A percentile compares a stretch with the other conserved stretches of the same genome.
Evolutionary conservation across 148 eudicot genomes (phyloP).

Genomic region (Nepenthes gracilis): DNA sequence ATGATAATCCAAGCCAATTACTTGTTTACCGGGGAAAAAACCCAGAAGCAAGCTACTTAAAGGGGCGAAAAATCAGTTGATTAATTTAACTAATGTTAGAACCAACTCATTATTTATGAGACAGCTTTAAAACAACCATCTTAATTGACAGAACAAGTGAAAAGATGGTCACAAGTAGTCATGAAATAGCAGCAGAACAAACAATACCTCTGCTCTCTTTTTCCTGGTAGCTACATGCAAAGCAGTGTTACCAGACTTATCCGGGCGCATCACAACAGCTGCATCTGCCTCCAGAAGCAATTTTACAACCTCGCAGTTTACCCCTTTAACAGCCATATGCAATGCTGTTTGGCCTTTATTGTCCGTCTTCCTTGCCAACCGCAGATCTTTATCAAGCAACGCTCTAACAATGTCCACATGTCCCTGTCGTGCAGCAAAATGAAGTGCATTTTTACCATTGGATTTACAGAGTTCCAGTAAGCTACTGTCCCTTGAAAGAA

Average conservation of each 20-base stretch:
- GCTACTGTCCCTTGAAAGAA: conserved; percentile 58
- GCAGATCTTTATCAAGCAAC: conserved; percentile 55
- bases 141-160: neutral
- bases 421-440: conserved; percentile 76
- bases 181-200: neutral
- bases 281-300: conserved; percentile 73
- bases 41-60: no score
- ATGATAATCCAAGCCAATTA: no score
- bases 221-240: conserved; percentile 82
- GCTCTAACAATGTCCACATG: conserved; percentile 70
- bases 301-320: conserved; percentile 61
- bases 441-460: conserved; percentile 83
- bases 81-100: no score
- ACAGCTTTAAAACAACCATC: no score
- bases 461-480: conserved; percentile 53
- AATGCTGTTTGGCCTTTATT: conserved; percentile 83
- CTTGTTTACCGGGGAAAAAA: no score
- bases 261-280: conserved; percentile 70
- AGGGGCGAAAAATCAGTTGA: no score
- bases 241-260: conserved; percentile 80
- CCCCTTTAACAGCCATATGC: conserved; percentile 92
- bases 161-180: neutral
- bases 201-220: conserved; percentile 62
- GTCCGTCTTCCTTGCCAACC: conserved; percentile 66
- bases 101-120: no score